These are phyloP conservation scores for Cymbidium sinense DNA, from an alignment of 106 monocot genomes.

Conservation along the genomic window DNA sequence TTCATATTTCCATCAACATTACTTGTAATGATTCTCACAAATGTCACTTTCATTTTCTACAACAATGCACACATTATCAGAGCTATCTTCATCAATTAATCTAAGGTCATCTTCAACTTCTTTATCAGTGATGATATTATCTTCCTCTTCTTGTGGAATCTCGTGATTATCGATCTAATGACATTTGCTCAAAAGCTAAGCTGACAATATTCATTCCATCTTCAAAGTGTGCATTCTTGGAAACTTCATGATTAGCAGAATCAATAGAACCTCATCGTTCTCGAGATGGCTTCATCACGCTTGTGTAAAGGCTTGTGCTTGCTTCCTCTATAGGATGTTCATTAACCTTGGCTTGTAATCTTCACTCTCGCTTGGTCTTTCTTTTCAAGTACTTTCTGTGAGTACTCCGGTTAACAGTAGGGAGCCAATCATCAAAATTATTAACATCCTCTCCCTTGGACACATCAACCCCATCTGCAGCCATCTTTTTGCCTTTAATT, in stretches of 20 bases:
- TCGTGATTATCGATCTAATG: slow-evolving; percentile 5
- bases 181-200: slow-evolving; percentile 17
- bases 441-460: slow-evolving; percentile 58
- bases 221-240: not conserved
- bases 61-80: too few species aligned
- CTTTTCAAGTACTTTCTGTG: slow-evolving; percentile 75
- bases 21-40: slow-evolving; percentile 29
- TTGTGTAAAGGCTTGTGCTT: too few species aligned
- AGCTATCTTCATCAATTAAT: not conserved
- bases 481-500: slow-evolving; percentile 45
- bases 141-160: slow-evolving; percentile 14
- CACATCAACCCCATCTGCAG: slow-evolving; percentile 55
- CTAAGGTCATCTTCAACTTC: slow-evolving; percentile 2
- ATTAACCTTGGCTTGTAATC: slow-evolving; percentile 19
- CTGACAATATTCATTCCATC: slow-evolving; percentile 15
- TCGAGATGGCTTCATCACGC: slow-evolving; percentile 15
- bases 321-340: slow-evolving; percentile 5
- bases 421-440: slow-evolving; percentile 67
- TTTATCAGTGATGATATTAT: not conserved
- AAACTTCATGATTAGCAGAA: not conserved
- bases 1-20: slow-evolving; percentile 39
- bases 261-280: slow-evolving; percentile 5
- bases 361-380: slow-evolving; percentile 47
- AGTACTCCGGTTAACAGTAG: slow-evolving; percentile 87
- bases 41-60: slow-evolving; percentile 14